Base-by-base conservation (phyloP, 106 monocot genomes). In the Platanthera guangdongensis region DNA sequence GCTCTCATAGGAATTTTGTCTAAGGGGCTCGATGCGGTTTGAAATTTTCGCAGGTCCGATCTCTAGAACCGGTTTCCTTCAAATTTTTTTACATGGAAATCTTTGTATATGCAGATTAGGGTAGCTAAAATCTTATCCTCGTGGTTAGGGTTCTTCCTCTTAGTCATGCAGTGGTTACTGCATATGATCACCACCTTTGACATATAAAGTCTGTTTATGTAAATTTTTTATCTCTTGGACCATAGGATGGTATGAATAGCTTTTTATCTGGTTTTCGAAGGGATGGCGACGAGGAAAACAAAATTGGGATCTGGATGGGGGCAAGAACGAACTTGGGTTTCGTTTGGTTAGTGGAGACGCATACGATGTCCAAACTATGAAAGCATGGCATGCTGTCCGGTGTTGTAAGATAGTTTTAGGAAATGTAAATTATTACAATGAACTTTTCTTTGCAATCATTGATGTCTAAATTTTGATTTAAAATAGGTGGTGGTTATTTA, bases 81-180 rank as follows among this genome's bases (percentile, higher is more conserved):
- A 48, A 55, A 13, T 78, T 60, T 80, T 51, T 80, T 32, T 45
- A 6, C 21, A 75, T 21, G 6, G 75, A 74, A 67, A 52, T 64
- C 32, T 10, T 68, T 80, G 80, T 80, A 80, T 51, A 80, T 80
- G 32, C 74, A 80, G 74, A 73, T 64, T 80, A 80, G 80, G 80
- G 60, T 39, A 57, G 50, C 47, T 52, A 51, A 68, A 48, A 39
- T 45, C 32, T 60, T 15, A 8, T 62, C 74, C 50, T 72, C 50
- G 18, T 72, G 49, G 72, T 72, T 72, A 72, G 49, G 72, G 15
- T 72, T 50, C 51, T 51, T 10, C 51, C 14, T n/a, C n/a, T 70
- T 13, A 47, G 50, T 3, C 7, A 18, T 51, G 50, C 72, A 72
- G 19, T 50, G 3, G 18, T 51, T 70, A 7, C 72, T 70, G 70